Conservation (phyloP, 305 asterid species). For the Rubia peregrina region DNA sequence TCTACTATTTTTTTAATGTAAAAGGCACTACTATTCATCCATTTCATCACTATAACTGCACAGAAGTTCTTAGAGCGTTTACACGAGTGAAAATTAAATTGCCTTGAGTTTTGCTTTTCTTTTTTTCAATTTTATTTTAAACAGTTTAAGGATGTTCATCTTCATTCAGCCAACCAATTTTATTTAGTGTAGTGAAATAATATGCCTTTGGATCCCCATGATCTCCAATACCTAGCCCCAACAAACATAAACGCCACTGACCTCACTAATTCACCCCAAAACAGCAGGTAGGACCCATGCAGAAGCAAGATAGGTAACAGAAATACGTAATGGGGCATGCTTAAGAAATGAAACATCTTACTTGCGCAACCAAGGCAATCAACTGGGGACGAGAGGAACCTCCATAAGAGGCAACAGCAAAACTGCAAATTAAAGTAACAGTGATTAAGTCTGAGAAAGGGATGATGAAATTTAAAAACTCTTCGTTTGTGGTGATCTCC, state of each 20-base stretch:
- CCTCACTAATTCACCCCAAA: neutral
- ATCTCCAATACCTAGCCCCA: neutral
- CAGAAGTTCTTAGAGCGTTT: neutral
- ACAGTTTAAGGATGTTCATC: neutral
- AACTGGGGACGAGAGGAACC: constrained; percentile 63
- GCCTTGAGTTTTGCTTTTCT: neutral
- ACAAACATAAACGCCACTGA: neutral
- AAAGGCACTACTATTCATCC: constrained; percentile 6
- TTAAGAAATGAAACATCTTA: constrained; percentile 30
- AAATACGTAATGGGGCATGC: neutral
- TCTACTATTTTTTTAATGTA: neutral
- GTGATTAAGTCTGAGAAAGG: neutral
- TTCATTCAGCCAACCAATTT: neutral
- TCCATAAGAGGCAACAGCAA: constrained; percentile 85
- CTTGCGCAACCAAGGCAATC: constrained; percentile 96
- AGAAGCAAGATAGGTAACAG: neutral
- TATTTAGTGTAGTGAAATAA: neutral
- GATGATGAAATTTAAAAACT: neutral
- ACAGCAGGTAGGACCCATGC: constrained; percentile 1
- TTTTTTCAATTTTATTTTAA: no score
- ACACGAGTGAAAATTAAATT: neutral
- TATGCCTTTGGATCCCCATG: neutral
- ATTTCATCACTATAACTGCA: neutral
- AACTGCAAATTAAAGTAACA: constrained; percentile 44
- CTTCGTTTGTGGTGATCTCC: neutral